A percentile compares a stretch with the other conserved stretches of the same genome.
phyloP scores from a whole-genome alignment of 441 rosid genomes.

The Croton laevigatus region DNA sequence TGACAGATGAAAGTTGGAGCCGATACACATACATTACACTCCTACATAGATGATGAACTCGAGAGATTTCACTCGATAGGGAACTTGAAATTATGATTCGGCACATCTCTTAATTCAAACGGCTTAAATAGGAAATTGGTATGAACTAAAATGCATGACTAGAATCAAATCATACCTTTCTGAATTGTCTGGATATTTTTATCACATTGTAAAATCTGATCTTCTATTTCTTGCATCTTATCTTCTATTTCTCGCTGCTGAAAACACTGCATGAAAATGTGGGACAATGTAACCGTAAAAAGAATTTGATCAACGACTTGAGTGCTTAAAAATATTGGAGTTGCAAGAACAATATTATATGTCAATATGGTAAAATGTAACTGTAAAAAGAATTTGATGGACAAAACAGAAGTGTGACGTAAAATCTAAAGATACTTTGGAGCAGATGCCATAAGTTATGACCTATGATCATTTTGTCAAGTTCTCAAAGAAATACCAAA shows the following conservation, averaged over 20 bases:
- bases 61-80: no score
- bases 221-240: conserved; percentile 62
- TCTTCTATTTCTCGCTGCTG: conserved; percentile 64
- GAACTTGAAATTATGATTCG: neutral
- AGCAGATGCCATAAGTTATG: neutral
- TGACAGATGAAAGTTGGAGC: neutral
- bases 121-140: neutral
- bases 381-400: neutral
- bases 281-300: no score
- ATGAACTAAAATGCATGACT: conserved; percentile 15
- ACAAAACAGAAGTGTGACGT: no score
- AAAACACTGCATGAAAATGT: conserved; percentile 44
- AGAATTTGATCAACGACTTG: neutral
- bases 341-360: neutral
- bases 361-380: neutral
- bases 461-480: neutral
- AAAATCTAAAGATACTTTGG: no score
- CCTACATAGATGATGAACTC: neutral
- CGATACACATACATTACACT: neutral
- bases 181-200: conserved; percentile 46
- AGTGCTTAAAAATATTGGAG: conserved; percentile 5
- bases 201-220: conserved; percentile 70
- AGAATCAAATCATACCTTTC: conserved; percentile 36
- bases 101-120: neutral
- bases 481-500: neutral